Percentiles rank a stretch among this genome's conserved stretches.
Evolutionary conservation across 441 rosid species (phyloP).

Genomic region (Adansonia madagascariensis): DNA sequence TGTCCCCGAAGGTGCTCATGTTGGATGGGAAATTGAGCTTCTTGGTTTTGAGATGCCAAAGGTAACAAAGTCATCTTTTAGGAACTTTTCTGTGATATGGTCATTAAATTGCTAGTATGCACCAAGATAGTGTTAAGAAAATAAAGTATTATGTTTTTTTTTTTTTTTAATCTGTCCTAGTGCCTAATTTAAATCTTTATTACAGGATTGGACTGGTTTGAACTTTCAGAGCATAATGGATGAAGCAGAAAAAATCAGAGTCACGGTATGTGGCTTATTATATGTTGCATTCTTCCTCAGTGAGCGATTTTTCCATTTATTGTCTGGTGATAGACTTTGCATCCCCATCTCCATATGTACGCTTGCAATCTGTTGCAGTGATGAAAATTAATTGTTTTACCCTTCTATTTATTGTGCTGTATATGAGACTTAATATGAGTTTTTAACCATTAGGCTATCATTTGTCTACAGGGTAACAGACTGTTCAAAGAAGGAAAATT

Average conservation of each 20-base stretch:
- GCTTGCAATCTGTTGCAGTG: background rate
- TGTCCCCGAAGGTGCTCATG: slow-evolving; percentile 89
- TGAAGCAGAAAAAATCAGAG: slow-evolving; percentile 89
- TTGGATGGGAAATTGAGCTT: slow-evolving; percentile 96
- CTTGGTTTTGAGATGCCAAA: slow-evolving; percentile 94
- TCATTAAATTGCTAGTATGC: background rate
- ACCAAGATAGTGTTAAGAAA: background rate
- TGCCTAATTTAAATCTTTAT: slow-evolving; percentile 21
- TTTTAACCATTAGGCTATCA: slow-evolving; percentile 26
- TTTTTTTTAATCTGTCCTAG: background rate
- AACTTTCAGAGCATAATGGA: slow-evolving; percentile 89
- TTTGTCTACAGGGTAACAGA: slow-evolving; percentile 80
- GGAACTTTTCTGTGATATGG: slow-evolving; percentile 9
- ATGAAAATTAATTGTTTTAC: slow-evolving; percentile 17
- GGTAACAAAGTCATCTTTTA: slow-evolving; percentile 45
- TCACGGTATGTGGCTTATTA: slow-evolving; percentile 55
- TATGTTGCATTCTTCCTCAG: background rate
- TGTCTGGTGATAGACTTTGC: slow-evolving; percentile 9
- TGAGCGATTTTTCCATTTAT: slow-evolving; percentile 23
- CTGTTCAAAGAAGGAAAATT: slow-evolving; percentile 93
- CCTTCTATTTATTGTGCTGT: slow-evolving; percentile 2
- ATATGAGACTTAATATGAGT: background rate
- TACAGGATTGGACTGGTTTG: slow-evolving; percentile 98
- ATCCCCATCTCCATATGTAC: background rate
- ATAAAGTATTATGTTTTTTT: background rate